These are phyloP conservation scores for Lophium mytilinum DNA, from an alignment of 495 filamentous ascomycete genomes.

Conservation along the genomic window DNA sequence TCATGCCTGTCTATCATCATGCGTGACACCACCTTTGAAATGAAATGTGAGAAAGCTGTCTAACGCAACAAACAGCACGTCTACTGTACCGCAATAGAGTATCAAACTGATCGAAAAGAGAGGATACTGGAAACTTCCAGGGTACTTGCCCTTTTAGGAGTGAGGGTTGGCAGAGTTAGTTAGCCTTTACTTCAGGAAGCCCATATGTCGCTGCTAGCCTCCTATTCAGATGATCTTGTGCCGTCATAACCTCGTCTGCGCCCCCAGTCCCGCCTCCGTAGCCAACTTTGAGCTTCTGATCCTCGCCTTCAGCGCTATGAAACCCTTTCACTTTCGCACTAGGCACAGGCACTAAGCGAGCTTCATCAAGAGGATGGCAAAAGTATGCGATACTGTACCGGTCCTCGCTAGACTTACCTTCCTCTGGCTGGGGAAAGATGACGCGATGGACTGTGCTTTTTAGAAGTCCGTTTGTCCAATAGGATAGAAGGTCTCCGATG, in stretches of 20 bases:
- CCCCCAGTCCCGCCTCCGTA: slow-evolving; percentile 41
- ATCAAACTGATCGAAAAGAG: too few species aligned
- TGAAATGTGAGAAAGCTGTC: too few species aligned
- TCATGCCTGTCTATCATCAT: too few species aligned
- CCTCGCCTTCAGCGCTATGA: slow-evolving; percentile 29
- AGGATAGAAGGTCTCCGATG: slow-evolving; percentile 80
- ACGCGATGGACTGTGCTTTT: slow-evolving; percentile 85
- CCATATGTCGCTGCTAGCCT: slow-evolving; percentile 70
- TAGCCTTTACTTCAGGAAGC: slow-evolving; percentile 30
- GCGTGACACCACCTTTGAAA: too few species aligned
- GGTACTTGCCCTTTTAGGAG: too few species aligned
- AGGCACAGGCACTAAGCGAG: slow-evolving; percentile 65
- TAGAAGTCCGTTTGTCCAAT: slow-evolving; percentile 85
- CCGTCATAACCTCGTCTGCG: slow-evolving; percentile 61
- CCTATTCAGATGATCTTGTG: slow-evolving; percentile 71
- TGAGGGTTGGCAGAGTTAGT: too few species aligned
- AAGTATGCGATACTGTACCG: slow-evolving; percentile 88
- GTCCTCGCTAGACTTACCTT: slow-evolving; percentile 45
- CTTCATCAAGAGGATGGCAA: slow-evolving; percentile 72
- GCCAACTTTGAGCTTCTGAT: slow-evolving; percentile 31
- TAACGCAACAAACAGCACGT: too few species aligned
- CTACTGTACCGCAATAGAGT: too few species aligned
- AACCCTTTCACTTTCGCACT: slow-evolving; percentile 48
- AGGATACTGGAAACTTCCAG: too few species aligned
- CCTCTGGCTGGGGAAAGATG: slow-evolving; percentile 54